Base-by-base conservation (phyloP, 495 filamentous ascomycete genomes). In the Daldinia bambusicola region DNA sequence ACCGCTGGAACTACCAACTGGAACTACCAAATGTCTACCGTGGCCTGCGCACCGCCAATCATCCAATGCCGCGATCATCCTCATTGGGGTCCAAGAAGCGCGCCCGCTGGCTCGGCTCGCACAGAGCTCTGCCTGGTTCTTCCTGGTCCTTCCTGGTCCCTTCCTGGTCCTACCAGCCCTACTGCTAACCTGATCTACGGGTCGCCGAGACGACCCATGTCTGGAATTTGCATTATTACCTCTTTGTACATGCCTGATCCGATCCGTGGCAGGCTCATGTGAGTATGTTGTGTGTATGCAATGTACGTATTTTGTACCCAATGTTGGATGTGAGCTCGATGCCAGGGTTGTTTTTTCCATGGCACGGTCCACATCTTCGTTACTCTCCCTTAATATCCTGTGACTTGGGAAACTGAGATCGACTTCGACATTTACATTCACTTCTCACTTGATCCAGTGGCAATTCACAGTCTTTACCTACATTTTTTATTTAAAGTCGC, bases 31-130 rank as follows among this genome's bases (percentile, higher is more conserved):
- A 22, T 18, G 43, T 48, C 48, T 51, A 60, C 63, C 66, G 66
- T 60, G 61, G 69, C 41, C 31, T 52, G 9, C 58, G 50, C 64
- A 67, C 57, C 61, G 60, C 74, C 72, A 74, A 74, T 72, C 72
- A 72, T 58, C 72, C 68, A 76, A 41, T 75, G 75, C 75, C 75
- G 75, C 65, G 65, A 73, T 65, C 70, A 31, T 45, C 70, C 12
- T 37, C 36, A 57, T 62, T 38, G 31, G 58, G 51, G 41, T 31
- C 65, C 36, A 55, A 53, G 66, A 58, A 66, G 63, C 55, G 61
- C 22, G 55, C 53, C 60, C 57, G 70, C 61, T 67, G 67, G 66
- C 58, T 66, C 66, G 71, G 61, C 61, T 69, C 58, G 26, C 66
- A 68, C 64, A 61, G 51, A 61, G 45, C 31, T n/a, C 32, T 59